These are phyloP conservation scores for Picochlorum sp. DNA, from an alignment of 139 green algal genomes.

Conservation along the genomic window DNA sequence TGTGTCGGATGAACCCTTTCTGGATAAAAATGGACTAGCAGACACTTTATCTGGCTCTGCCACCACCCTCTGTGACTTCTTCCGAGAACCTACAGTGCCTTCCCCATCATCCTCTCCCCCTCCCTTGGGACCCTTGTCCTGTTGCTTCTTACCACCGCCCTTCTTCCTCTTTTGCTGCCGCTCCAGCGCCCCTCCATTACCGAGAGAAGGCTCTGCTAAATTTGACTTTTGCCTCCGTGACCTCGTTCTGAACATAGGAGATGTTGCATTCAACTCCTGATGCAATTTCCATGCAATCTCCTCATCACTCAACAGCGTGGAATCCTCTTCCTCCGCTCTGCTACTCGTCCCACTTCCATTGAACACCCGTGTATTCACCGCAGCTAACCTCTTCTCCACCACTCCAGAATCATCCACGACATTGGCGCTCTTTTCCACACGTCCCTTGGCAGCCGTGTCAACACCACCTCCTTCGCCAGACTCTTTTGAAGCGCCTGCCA, in stretches of 20 bases:
- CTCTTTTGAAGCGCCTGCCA: too few species aligned
- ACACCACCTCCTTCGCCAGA: too few species aligned
- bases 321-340: neutral
- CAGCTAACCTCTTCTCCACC: too few species aligned
- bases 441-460: too few species aligned
- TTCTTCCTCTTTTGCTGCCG: neutral
- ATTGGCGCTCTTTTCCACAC: too few species aligned
- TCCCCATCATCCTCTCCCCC: neutral
- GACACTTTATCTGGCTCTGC: neutral
- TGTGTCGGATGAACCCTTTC: neutral
- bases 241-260: constrained; percentile 21
- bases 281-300: constrained; percentile 57
- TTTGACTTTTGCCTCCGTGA: constrained; percentile 1
- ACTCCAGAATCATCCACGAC: too few species aligned
- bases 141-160: neutral
- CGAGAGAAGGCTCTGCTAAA: neutral
- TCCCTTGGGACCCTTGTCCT: neutral
- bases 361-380: too few species aligned
- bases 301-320: constrained; percentile 31
- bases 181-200: neutral
- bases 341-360: too few species aligned
- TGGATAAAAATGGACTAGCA: neutral
- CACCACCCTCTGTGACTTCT: neutral
- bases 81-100: neutral
- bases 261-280: constrained; percentile 29